These are phyloP conservation scores for Cercospora canescens DNA, from an alignment of 2,329 filamentous ascomycete species.

Conservation along the genomic window DNA sequence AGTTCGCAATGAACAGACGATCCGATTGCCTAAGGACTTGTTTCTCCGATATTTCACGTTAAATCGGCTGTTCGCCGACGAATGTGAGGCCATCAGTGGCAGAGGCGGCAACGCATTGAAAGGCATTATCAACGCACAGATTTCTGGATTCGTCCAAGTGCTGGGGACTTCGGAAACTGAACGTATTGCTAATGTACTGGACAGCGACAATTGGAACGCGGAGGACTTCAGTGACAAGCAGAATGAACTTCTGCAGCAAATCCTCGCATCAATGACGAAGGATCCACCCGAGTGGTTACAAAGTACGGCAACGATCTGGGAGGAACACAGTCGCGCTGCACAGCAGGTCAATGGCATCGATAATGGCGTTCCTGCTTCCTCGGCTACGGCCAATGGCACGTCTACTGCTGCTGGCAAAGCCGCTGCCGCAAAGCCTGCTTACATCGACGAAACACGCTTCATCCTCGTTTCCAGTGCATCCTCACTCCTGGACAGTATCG, in stretches of 20 bases:
- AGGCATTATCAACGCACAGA: constrained; percentile 77
- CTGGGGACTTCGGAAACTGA: constrained; percentile 74
- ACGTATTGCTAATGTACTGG: constrained; percentile 72
- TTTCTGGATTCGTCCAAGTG: constrained; percentile 73
- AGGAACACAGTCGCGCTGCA: constrained; percentile 31
- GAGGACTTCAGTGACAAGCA: constrained; percentile 71
- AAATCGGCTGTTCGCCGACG: constrained; percentile 79
- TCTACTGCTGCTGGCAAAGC: constrained; percentile 18
- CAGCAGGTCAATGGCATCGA: constrained; percentile 34
- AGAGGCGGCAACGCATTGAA: constrained; percentile 74
- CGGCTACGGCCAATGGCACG: constrained; percentile 21
- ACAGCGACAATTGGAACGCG: constrained; percentile 76
- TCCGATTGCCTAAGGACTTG: constrained; percentile 63
- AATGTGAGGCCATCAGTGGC: constrained; percentile 82
- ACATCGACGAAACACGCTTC: constrained; percentile 81
- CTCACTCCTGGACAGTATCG: constrained; percentile 76
- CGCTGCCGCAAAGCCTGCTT: constrained; percentile 50
- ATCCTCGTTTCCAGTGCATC: constrained; percentile 83
- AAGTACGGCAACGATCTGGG: constrained; percentile 53
- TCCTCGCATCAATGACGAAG: constrained; percentile 69
- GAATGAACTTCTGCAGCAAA: constrained; percentile 59
- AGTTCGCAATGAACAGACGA: constrained; percentile 73
- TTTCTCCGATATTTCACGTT: constrained; percentile 82
- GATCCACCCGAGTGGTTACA: constrained; percentile 69
- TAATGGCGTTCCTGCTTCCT: constrained; percentile 11